phyloP scores from a whole-genome alignment of 2,329 filamentous ascomycete species.

The Colletotrichum simmondsii region DNA sequence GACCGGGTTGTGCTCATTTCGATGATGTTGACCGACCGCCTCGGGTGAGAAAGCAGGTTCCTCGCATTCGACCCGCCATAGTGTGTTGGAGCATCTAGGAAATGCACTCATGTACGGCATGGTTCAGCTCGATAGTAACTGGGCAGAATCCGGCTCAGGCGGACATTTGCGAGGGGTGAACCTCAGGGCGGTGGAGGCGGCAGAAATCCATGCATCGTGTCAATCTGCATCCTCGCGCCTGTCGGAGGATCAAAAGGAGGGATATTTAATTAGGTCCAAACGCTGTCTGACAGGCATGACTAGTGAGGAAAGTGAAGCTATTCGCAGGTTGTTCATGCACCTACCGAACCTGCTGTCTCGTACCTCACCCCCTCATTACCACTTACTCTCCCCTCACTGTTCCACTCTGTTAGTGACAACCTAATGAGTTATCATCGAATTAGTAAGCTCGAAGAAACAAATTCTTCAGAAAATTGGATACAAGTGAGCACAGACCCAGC shows the following conservation, averaged over 20 bases:
- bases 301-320: constrained; percentile 5
- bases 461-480: background rate
- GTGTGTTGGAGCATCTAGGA: background rate
- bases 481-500: background rate
- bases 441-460: constrained; percentile 2
- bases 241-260: background rate
- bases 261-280: background rate
- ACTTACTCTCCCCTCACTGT: background rate
- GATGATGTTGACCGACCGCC: background rate
- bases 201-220: background rate
- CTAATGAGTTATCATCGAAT: background rate
- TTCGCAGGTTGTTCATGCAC: background rate
- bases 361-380: background rate
- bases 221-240: background rate
- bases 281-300: background rate
- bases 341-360: background rate
- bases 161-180: background rate
- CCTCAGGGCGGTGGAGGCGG: background rate
- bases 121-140: too few species aligned
- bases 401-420: background rate
- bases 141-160: background rate
- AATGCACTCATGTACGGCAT: too few species aligned
- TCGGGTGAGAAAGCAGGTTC: too few species aligned
- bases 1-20: background rate
- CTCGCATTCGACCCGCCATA: background rate